Percentiles rank a stretch among this genome's conserved stretches.
These are phyloP conservation scores for Hypoxylon perforatum DNA, from an alignment of 495 filamentous ascomycete genomes.

Conservation along the genomic window DNA sequence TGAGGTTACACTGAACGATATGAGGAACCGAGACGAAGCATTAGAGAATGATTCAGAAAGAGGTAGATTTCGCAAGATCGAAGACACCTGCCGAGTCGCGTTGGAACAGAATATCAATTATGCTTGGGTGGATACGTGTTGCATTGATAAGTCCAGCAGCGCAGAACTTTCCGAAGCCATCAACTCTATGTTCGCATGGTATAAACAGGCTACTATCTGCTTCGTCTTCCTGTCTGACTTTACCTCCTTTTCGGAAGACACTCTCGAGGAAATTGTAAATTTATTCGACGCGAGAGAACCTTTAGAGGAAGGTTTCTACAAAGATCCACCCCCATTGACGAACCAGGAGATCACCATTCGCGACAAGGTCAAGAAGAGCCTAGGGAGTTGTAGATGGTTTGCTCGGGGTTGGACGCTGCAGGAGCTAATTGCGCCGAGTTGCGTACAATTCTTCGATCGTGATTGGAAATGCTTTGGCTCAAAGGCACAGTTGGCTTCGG, in stretches of 20 bases:
- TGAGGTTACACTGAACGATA: slow-evolving; percentile 45
- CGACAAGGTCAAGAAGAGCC: slow-evolving; percentile 20
- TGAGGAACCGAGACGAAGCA: slow-evolving; percentile 23
- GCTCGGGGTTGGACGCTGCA: slow-evolving; percentile 47
- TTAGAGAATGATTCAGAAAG: slow-evolving; percentile 19
- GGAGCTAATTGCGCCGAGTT: slow-evolving; percentile 40
- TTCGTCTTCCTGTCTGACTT: slow-evolving; percentile 52
- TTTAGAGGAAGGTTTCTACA: slow-evolving; percentile 15
- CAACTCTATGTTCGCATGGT: slow-evolving; percentile 57
- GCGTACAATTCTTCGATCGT: slow-evolving; percentile 34
- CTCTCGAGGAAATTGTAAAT: slow-evolving; percentile 12
- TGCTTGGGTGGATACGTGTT: slow-evolving; percentile 53
- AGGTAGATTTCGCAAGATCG: slow-evolving; percentile 40
- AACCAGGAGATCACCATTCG: slow-evolving; percentile 24
- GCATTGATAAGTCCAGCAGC: slow-evolving; percentile 56
- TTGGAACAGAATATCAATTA: slow-evolving; percentile 29
- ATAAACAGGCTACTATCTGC: slow-evolving; percentile 45
- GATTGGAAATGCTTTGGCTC: slow-evolving; percentile 44
- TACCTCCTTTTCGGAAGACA: slow-evolving; percentile 10
- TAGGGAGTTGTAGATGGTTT: slow-evolving; percentile 37
- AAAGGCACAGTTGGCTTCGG: slow-evolving; percentile 37
- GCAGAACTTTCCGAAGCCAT: slow-evolving; percentile 53
- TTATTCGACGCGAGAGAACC: slow-evolving; percentile 29
- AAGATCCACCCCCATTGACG: slow-evolving; percentile 24
- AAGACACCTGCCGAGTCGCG: slow-evolving; percentile 32